phyloP scores from a whole-genome alignment of 331 rosid genomes.

The Prunus yedoensis region DNA sequence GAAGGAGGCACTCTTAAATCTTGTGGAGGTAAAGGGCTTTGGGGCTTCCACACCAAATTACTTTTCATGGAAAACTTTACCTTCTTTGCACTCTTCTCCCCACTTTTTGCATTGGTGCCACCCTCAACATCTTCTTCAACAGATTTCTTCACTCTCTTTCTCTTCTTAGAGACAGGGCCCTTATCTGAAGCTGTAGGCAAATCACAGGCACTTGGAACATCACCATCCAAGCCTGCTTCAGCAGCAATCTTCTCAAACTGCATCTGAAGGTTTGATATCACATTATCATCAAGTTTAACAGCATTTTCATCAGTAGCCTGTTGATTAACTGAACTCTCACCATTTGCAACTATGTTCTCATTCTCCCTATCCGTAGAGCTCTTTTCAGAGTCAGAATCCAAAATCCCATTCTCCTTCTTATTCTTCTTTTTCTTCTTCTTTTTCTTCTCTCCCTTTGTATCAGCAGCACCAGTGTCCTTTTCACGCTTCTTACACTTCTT shows the following conservation, averaged over 20 bases:
- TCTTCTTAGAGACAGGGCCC: constrained; percentile 60
- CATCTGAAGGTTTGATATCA: constrained; percentile 73
- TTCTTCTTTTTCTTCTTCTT: constrained; percentile 38
- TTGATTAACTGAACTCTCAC: constrained; percentile 29
- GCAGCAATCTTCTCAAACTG: constrained; percentile 91
- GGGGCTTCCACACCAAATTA: constrained; percentile 95
- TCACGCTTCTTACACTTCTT: constrained; percentile 55
- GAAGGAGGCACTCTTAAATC: constrained; percentile 89
- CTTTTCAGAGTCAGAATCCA: constrained; percentile 31
- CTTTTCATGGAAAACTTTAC: constrained; percentile 89
- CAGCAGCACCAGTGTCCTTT: constrained; percentile 29
- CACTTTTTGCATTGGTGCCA: constrained; percentile 41
- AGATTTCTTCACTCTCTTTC: constrained; percentile 70
- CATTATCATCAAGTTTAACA: constrained; percentile 46
- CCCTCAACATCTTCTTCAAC: constrained; percentile 44
- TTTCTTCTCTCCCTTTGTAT: constrained; percentile 44
- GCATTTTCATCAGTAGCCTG: constrained; percentile 22
- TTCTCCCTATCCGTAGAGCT: constrained; percentile 26
- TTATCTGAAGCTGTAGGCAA: constrained; percentile 25
- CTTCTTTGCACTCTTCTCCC: constrained; percentile 74
- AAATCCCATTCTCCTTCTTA: constrained; percentile 27
- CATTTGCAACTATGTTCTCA: constrained; percentile 34
- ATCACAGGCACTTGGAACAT: constrained; percentile 40
- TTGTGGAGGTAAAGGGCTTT: constrained; percentile 89
- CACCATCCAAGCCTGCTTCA: constrained; percentile 60